Percentiles rank a stretch among this genome's conserved stretches.
Evolutionary conservation across 352 stramenopile genomes (phyloP).

Genomic region (Thraustotheca clavata): DNA sequence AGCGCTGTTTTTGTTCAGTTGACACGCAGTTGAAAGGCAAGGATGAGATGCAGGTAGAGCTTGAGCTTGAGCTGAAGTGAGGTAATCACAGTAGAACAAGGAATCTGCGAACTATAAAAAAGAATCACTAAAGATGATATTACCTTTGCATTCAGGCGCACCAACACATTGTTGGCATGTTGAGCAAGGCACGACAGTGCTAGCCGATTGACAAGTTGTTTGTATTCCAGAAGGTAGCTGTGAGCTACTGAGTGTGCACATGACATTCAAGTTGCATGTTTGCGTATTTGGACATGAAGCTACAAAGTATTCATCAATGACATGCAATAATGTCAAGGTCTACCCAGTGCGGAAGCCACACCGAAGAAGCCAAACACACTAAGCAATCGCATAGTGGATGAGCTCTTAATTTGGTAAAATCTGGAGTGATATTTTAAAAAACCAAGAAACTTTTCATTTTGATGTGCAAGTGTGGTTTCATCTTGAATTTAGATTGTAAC

Average conservation of each 20-base stretch:
- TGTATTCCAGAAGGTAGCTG: neutral
- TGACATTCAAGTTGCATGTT: slow-evolving; percentile 9
- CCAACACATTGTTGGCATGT: slow-evolving; percentile 2
- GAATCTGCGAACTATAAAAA: slow-evolving; percentile 2
- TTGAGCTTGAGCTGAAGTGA: slow-evolving; percentile 6
- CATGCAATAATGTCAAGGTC: no score
- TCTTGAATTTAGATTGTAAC: no score
- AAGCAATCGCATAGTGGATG: no score
- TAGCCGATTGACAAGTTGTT: neutral
- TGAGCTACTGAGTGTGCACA: neutral
- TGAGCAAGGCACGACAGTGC: neutral
- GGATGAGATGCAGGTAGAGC: neutral
- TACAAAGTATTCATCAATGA: no score
- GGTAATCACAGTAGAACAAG: slow-evolving; percentile 11
- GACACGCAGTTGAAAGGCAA: neutral
- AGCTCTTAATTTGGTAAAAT: no score
- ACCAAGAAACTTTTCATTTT: no score
- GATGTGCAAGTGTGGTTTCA: no score
- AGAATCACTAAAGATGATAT: neutral
- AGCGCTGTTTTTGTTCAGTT: slow-evolving; percentile 17
- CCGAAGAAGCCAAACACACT: no score
- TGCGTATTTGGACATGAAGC: neutral
- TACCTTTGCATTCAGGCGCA: slow-evolving; percentile 11
- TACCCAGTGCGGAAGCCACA: no score
- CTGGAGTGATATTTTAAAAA: no score